Percentiles rank a stretch among this genome's conserved stretches.
Conservation (phyloP, 106 monocot species). For the Ottelia alismoides region DNA sequence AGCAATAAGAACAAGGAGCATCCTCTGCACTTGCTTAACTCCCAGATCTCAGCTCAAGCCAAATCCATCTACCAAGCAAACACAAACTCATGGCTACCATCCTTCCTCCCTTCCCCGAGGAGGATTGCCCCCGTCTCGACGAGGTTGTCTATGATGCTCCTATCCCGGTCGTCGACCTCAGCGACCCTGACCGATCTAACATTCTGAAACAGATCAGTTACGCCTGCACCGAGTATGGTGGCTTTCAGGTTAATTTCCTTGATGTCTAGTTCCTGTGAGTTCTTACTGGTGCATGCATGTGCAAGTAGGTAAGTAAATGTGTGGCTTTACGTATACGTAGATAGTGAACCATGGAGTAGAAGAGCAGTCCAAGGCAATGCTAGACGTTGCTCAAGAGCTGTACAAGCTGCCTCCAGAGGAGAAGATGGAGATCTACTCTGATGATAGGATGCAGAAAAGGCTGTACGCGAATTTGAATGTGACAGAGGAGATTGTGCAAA, state of each 20-base stretch:
- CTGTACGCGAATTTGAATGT: slow-evolving; percentile 87
- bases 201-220: slow-evolving; percentile 19
- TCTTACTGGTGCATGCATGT: no score
- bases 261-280: no score
- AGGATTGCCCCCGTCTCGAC: slow-evolving; percentile 41
- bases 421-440: slow-evolving; percentile 52
- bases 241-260: no score
- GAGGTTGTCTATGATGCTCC: slow-evolving; percentile 40
- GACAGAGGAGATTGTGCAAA: slow-evolving; percentile 45
- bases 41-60: no score
- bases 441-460: slow-evolving; percentile 53
- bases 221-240: slow-evolving; percentile 60
- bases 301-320: no score
- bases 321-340: no score
- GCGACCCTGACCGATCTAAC: slow-evolving; percentile 15
- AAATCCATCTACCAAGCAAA: no score
- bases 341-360: slow-evolving; percentile 44
- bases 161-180: slow-evolving; percentile 65
- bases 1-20: no score
- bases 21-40: no score
- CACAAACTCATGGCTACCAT: no score
- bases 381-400: slow-evolving; percentile 35
- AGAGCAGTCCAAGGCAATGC: slow-evolving; percentile 11
- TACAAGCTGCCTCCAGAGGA: slow-evolving; percentile 50
- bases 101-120: no score